phyloP scores from a whole-genome alignment of 306 rosid species.

The Sophora flavescens region DNA sequence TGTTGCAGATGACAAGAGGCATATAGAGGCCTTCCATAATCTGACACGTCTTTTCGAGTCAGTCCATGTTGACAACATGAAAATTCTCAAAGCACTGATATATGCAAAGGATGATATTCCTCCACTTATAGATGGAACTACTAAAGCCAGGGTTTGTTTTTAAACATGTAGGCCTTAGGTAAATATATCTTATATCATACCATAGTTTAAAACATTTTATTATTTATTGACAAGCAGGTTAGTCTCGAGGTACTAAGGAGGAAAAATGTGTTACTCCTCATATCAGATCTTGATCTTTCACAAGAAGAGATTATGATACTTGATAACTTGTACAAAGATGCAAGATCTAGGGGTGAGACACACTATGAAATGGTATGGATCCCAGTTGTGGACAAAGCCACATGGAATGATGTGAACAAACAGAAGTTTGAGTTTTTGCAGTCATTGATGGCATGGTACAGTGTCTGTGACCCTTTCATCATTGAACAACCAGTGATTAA shows the following conservation, averaged over 20 bases:
- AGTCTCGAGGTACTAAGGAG: slow-evolving; percentile 73
- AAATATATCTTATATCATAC: not conserved
- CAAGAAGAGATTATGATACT: slow-evolving; percentile 74
- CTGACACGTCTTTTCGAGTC: slow-evolving; percentile 61
- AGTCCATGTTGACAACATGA: slow-evolving; percentile 76
- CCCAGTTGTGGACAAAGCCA: slow-evolving; percentile 63
- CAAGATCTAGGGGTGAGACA: slow-evolving; percentile 45
- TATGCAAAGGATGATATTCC: slow-evolving; percentile 63
- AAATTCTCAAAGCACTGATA: slow-evolving; percentile 65
- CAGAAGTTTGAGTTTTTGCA: slow-evolving; percentile 63
- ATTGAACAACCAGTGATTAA: slow-evolving; percentile 69
- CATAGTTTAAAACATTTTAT: slow-evolving; percentile 10
- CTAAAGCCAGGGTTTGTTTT: slow-evolving; percentile 55
- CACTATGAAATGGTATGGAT: slow-evolving; percentile 83
- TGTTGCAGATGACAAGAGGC: slow-evolving; percentile 66
- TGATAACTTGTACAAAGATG: slow-evolving; percentile 52
- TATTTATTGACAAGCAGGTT: slow-evolving; percentile 54
- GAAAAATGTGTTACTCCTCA: slow-evolving; percentile 78
- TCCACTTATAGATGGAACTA: slow-evolving; percentile 59
- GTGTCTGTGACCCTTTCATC: slow-evolving; percentile 65
- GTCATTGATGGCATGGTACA: slow-evolving; percentile 71
- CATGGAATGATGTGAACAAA: slow-evolving; percentile 46
- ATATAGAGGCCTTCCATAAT: slow-evolving; percentile 64
- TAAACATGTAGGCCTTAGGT: slow-evolving; percentile 1
- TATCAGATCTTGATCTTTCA: slow-evolving; percentile 78